Conservation (phyloP, 2,329 filamentous ascomycete species). For the Ophiocordyceps australis region DNA sequence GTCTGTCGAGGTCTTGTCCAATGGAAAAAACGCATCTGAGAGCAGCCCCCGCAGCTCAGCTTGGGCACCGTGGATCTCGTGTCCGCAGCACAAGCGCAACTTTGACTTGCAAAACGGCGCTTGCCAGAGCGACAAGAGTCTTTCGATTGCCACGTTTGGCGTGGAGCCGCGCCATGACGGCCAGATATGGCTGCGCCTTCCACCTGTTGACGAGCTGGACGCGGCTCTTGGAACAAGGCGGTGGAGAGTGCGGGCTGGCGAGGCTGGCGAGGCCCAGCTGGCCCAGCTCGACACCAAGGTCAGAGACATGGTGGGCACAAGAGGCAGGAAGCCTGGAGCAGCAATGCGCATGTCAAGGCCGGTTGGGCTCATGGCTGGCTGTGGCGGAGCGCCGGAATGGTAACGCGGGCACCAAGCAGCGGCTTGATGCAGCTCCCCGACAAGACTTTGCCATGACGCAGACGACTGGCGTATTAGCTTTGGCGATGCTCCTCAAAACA, state of each 20-base stretch:
- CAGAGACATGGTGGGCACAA: no score
- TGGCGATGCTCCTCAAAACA: neutral
- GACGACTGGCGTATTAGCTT: no score
- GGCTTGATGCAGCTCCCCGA: no score
- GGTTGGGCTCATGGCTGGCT: slow-evolving; percentile 16
- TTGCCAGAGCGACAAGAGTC: slow-evolving; percentile 54
- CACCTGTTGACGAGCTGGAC: slow-evolving; percentile 67
- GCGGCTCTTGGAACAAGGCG: slow-evolving; percentile 56
- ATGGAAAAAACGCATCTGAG: no score
- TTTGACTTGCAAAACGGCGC: slow-evolving; percentile 57
- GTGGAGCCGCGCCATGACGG: slow-evolving; percentile 58
- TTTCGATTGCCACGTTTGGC: slow-evolving; percentile 71
- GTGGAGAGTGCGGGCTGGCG: slow-evolving; percentile 63
- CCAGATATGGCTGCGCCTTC: slow-evolving; percentile 63
- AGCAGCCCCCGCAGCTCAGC: slow-evolving; percentile 10
- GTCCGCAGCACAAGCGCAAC: slow-evolving; percentile 80
- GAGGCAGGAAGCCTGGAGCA: no score
- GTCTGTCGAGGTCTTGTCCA: no score
- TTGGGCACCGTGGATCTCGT: slow-evolving; percentile 56
- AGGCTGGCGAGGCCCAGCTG: slow-evolving; percentile 24
- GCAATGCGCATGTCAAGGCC: slow-evolving; percentile 17
- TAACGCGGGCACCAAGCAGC: slow-evolving; percentile 7
- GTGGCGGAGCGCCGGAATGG: slow-evolving; percentile 28
- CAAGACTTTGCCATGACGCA: no score
- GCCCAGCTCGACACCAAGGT: slow-evolving; percentile 25